Percentiles rank a stretch among this genome's conserved stretches.
Evolutionary conservation across 345 rosid genomes (phyloP).

Genomic region (Sonneratia caseolaris): DNA sequence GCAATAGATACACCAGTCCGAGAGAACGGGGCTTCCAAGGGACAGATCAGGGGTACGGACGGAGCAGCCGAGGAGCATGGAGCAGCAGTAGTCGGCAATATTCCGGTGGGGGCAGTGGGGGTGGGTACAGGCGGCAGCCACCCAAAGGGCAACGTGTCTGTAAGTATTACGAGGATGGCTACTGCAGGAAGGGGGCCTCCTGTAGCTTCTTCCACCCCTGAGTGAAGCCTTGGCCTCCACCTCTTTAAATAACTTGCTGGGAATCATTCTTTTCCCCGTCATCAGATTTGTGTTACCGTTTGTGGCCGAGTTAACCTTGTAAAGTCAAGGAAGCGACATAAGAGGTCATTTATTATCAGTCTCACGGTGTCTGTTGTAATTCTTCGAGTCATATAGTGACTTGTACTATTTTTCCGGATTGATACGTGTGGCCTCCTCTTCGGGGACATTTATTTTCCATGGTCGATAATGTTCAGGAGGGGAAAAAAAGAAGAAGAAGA

Average conservation of each 20-base stretch:
- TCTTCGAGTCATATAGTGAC: not conserved
- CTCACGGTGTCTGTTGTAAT: not conserved
- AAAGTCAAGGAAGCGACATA: constrained; percentile 11
- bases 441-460: not conserved
- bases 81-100: constrained; percentile 23
- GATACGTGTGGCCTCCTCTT: not conserved
- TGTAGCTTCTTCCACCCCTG: constrained; percentile 73
- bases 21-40: constrained; percentile 47
- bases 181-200: constrained; percentile 69
- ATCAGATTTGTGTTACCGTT: not conserved
- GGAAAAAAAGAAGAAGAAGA: no score
- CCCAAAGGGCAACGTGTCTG: constrained; percentile 69
- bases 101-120: constrained; percentile 36
- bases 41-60: constrained; percentile 35
- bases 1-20: constrained; percentile 31
- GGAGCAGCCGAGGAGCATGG: constrained; percentile 27
- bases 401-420: not conserved
- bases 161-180: constrained; percentile 64
- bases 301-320: constrained; percentile 20
- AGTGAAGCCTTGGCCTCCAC: constrained; percentile 9
- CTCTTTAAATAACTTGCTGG: not conserved
- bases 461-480: not conserved
- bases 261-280: not conserved
- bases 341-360: not conserved
- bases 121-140: constrained; percentile 34